Percentiles rank a stretch among this genome's conserved stretches.
Conservation (phyloP, 805 yeast species). For the Candida stauntonica region DNA sequence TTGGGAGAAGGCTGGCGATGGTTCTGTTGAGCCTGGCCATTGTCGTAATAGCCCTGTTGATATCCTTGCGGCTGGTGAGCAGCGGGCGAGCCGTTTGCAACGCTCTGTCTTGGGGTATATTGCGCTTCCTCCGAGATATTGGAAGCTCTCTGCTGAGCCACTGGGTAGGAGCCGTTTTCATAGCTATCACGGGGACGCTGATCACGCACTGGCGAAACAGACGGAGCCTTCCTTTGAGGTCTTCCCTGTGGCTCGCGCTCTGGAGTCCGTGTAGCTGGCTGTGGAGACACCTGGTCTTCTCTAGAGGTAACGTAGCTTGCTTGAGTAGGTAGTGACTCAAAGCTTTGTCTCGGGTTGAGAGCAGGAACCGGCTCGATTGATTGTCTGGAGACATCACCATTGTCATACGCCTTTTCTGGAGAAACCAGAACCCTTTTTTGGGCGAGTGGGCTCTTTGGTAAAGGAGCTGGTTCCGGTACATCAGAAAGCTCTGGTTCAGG, state of each 20-base stretch:
- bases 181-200: not conserved
- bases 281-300: not conserved
- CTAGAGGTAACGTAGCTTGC: conserved; percentile 4
- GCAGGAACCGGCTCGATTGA: conserved; percentile 8
- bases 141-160: not conserved
- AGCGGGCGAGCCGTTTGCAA: not conserved
- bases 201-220: conserved; percentile 8
- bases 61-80: not conserved
- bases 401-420: not conserved
- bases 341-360: not conserved
- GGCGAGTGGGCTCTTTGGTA: conserved; percentile 18
- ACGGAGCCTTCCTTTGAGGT: conserved; percentile 14
- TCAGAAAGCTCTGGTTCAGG: conserved; percentile 17
- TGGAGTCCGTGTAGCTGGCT: conserved; percentile 2
- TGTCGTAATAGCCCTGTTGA: not conserved
- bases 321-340: conserved; percentile 7
- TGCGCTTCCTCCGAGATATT: not conserved
- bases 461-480: conserved; percentile 20
- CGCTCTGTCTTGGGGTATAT: not conserved
- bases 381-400: not conserved
- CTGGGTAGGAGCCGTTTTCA: not conserved
- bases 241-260: conserved; percentile 3
- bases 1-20: not conserved
- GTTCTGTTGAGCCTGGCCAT: not conserved
- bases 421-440: conserved; percentile 3